A percentile compares a stretch with the other conserved stretches of the same genome.
Conservation (phyloP, 1,139 yeast genomes). For the Scheffersomyces titani region DNA sequence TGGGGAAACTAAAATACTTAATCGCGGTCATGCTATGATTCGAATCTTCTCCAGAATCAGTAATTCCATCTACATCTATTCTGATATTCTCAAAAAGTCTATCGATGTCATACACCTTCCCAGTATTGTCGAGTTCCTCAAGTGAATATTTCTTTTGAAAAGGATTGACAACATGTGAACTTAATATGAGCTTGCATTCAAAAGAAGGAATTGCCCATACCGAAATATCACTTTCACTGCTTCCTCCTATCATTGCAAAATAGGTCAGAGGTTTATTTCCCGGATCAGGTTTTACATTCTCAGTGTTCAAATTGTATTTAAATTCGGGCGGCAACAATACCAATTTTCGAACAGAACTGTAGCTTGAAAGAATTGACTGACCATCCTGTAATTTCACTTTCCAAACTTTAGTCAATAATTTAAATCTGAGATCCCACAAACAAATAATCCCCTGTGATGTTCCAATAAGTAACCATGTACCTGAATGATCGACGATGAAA, state of each 20-base stretch:
- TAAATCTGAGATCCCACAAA: conserved; percentile 82
- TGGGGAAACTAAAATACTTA: conserved; percentile 1
- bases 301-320: conserved; percentile 2
- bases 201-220: conserved; percentile 76
- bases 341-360: conserved; percentile 39
- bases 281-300: not conserved
- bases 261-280: conserved; percentile 8
- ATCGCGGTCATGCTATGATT: conserved; percentile 17
- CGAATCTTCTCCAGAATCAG: conserved; percentile 8
- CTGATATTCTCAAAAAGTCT: conserved; percentile 12
- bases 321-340: conserved; percentile 40
- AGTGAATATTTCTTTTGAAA: conserved; percentile 36
- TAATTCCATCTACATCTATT: conserved; percentile 9
- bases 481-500: conserved; percentile 54
- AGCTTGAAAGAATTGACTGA: conserved; percentile 1
- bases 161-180: conserved; percentile 32
- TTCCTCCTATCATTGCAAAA: conserved; percentile 68
- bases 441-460: conserved; percentile 72
- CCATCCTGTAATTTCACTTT: conserved; percentile 34
- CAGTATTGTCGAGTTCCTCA: conserved; percentile 24
- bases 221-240: conserved; percentile 57
- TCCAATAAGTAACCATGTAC: conserved; percentile 71
- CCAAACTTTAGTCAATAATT: conserved; percentile 61
- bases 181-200: conserved; percentile 60
- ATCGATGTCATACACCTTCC: conserved; percentile 22